Conservation (phyloP, 257 asterid genomes). For the Petunia axillaris region DNA sequence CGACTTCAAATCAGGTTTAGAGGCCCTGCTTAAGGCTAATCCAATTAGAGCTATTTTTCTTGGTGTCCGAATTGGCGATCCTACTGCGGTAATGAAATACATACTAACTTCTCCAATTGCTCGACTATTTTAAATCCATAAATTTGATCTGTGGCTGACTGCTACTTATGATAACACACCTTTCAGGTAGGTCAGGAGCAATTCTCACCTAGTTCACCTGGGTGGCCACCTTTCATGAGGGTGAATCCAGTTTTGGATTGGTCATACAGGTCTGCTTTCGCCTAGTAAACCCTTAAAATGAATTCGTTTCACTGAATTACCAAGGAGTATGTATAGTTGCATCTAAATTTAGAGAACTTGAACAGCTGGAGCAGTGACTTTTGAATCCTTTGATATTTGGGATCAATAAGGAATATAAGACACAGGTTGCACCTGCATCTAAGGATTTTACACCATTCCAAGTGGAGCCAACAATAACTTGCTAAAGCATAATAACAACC, state of each 20-base stretch:
- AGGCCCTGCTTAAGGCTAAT: constrained; percentile 69
- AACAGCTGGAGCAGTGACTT: not conserved
- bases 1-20: constrained; percentile 89
- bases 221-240: constrained; percentile 98
- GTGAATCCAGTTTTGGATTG: constrained; percentile 96
- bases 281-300: constrained; percentile 2
- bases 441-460: constrained; percentile 14
- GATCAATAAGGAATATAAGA: not conserved
- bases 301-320: not conserved
- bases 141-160: constrained; percentile 19
- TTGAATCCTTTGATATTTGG: not conserved
- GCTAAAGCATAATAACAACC: not conserved
- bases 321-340: not conserved
- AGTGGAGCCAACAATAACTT: constrained; percentile 2
- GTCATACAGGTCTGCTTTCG: constrained; percentile 71
- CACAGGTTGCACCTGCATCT: not conserved
- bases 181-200: constrained; percentile 93
- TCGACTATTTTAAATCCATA: not conserved
- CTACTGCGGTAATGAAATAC: constrained; percentile 69
- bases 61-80: constrained; percentile 95
- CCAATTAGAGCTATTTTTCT: constrained; percentile 90
- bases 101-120: not conserved
- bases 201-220: constrained; percentile 93
- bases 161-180: constrained; percentile 12
- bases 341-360: not conserved